phyloP scores from a whole-genome alignment of 371 early-diverging fungal species.

The Mucor piriformis region DNA sequence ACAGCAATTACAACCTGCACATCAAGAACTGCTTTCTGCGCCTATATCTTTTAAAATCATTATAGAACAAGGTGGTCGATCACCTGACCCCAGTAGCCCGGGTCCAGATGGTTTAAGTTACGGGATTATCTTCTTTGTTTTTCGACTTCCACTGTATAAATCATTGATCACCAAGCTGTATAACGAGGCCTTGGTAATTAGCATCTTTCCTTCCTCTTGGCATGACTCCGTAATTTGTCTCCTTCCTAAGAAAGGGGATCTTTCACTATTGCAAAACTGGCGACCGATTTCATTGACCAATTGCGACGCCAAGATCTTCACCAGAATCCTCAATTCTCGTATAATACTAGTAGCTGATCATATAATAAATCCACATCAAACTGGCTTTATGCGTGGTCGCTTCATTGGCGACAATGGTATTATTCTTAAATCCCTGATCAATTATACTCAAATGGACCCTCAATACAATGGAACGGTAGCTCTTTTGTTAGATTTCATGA shows the following conservation, averaged over 20 bases:
- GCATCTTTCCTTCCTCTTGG: not conserved
- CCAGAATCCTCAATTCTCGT: too few species aligned
- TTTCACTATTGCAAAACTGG: conserved; percentile 20
- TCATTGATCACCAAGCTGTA: too few species aligned
- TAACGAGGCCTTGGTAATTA: not conserved
- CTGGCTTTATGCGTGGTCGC: conserved; percentile 2
- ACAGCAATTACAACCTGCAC: too few species aligned
- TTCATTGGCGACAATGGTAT: conserved; percentile 14
- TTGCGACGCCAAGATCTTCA: conserved; percentile 9
- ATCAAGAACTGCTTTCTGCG: not conserved
- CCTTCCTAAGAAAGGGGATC: conserved; percentile 3
- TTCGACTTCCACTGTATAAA: too few species aligned
- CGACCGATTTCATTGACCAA: conserved; percentile 17
- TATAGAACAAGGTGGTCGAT: not conserved
- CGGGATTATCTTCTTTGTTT: not conserved
- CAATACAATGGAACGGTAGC: too few species aligned
- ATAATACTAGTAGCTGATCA: not conserved
- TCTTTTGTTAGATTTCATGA: conserved; percentile 17
- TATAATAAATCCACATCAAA: conserved; percentile 2
- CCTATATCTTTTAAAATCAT: not conserved
- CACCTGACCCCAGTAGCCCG: not conserved
- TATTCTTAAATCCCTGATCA: not conserved
- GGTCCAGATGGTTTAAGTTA: conserved; percentile 1
- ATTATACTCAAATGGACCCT: too few species aligned
- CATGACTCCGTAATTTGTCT: not conserved